Evolutionary conservation across 768 basidiomycete species (phyloP).

Genomic region (Boletus vermiculosoides): DNA sequence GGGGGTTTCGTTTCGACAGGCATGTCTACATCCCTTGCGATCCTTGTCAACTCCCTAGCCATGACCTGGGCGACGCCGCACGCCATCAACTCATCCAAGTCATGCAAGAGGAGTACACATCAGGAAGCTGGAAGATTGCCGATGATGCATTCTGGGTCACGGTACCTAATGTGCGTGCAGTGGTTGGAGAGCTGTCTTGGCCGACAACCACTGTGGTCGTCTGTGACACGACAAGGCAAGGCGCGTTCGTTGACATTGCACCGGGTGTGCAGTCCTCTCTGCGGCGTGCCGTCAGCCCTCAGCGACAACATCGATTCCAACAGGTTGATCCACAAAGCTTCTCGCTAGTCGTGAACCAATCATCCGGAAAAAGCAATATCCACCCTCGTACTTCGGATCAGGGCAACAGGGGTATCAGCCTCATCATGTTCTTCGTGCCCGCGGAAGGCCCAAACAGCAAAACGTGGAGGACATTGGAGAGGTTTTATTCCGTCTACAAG

Average conservation of each 20-base stretch:
- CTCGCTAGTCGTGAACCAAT: neutral
- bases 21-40: slow-evolving; percentile 26
- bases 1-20: slow-evolving; percentile 23
- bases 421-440: slow-evolving; percentile 17
- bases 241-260: slow-evolving; percentile 8
- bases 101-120: slow-evolving; percentile 9
- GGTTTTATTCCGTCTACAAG: slow-evolving; percentile 13
- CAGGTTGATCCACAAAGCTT: slow-evolving; percentile 14
- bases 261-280: slow-evolving; percentile 10
- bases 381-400: neutral
- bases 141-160: slow-evolving; percentile 10
- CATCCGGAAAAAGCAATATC: neutral
- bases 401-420: slow-evolving; percentile 6
- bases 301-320: slow-evolving; percentile 14
- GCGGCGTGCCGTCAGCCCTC: neutral
- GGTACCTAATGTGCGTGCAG: slow-evolving; percentile 16
- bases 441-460: slow-evolving; percentile 5
- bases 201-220: slow-evolving; percentile 21
- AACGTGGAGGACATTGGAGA: slow-evolving; percentile 14
- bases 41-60: neutral
- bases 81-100: slow-evolving; percentile 5
- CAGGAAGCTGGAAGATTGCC: slow-evolving; percentile 16
- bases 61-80: neutral
- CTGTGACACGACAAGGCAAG: slow-evolving; percentile 14
- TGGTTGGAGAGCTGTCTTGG: slow-evolving; percentile 19